These are phyloP conservation scores for Viridothelium virens DNA, from an alignment of 495 filamentous ascomycete species.

Conservation along the genomic window DNA sequence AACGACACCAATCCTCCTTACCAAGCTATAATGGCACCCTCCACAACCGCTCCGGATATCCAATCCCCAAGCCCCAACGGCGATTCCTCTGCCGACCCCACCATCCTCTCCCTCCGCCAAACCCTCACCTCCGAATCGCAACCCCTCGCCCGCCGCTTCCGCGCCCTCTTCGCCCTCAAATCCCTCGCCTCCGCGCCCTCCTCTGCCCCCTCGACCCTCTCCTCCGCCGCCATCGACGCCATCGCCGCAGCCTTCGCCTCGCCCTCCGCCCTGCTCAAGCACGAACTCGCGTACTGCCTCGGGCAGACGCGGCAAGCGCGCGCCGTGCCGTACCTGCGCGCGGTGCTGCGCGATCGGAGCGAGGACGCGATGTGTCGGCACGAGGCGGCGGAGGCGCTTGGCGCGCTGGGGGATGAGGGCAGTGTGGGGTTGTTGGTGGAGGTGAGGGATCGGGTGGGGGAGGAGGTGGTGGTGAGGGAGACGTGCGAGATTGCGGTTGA, in stretches of 20 bases:
- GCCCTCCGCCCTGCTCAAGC: conserved; percentile 78
- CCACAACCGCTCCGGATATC: background rate
- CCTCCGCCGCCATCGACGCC: conserved; percentile 65
- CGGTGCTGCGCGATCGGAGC: conserved; percentile 64
- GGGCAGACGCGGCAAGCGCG: conserved; percentile 76
- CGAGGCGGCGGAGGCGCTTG: conserved; percentile 92
- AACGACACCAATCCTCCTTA: background rate
- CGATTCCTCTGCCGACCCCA: conserved; percentile 18
- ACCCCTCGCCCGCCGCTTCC: conserved; percentile 83
- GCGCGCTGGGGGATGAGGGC: conserved; percentile 66
- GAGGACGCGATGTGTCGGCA: conserved; percentile 96
- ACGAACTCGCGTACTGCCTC: conserved; percentile 95
- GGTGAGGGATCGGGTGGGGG: conserved; percentile 60
- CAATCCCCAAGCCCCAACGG: background rate
- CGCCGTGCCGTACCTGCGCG: conserved; percentile 63
- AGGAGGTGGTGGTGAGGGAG: conserved; percentile 75
- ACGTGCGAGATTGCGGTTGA: conserved; percentile 96
- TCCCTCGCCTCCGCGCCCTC: conserved; percentile 69
- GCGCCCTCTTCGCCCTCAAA: conserved; percentile 96
- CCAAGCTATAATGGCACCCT: conserved; percentile 10
- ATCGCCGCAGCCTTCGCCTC: conserved; percentile 85
- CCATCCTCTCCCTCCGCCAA: conserved; percentile 58
- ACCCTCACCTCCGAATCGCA: conserved; percentile 69
- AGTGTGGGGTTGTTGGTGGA: conserved; percentile 64
- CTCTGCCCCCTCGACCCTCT: conserved; percentile 51